phyloP scores from a whole-genome alignment of 345 rosid species.

The Cardiospermum halicacabum region DNA sequence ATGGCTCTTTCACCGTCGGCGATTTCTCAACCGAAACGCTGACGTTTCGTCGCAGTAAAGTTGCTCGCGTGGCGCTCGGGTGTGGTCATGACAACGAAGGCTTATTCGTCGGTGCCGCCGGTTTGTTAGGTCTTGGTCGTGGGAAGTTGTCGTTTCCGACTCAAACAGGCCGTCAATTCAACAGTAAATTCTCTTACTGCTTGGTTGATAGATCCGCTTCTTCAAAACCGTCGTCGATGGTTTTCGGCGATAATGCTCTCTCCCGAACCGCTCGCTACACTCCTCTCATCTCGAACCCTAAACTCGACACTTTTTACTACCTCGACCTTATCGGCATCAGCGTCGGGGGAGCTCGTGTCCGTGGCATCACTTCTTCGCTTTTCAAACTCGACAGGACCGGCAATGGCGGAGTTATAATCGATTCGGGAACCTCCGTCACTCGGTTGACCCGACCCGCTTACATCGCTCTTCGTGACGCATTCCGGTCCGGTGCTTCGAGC shows the following conservation, averaged over 20 bases:
- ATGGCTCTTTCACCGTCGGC: constrained; percentile 85
- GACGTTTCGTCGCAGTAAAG: constrained; percentile 62
- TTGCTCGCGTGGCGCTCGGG: constrained; percentile 68
- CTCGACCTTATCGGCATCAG: constrained; percentile 77
- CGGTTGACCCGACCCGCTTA: constrained; percentile 74
- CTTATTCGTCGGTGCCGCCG: constrained; percentile 88
- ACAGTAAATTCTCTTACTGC: constrained; percentile 80
- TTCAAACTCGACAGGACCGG: constrained; percentile 73
- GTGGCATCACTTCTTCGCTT: constrained; percentile 54
- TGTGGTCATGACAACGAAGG: constrained; percentile 97
- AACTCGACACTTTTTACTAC: constrained; percentile 93
- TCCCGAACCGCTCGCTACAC: constrained; percentile 77
- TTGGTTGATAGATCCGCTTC: constrained; percentile 85
- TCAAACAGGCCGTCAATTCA: constrained; percentile 76
- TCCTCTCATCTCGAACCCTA: constrained; percentile 67
- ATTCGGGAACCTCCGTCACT: constrained; percentile 85
- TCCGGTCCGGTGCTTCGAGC: constrained; percentile 42
- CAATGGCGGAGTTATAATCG: constrained; percentile 86
- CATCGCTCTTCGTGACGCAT: constrained; percentile 56
- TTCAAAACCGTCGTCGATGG: constrained; percentile 66
- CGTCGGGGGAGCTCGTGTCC: constrained; percentile 79
- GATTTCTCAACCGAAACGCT: constrained; percentile 86
- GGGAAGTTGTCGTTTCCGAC: constrained; percentile 79
- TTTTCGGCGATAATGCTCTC: constrained; percentile 72
- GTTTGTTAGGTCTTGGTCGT: constrained; percentile 83